Evolutionary conservation across 768 basidiomycete species (phyloP).

Genomic region (Auricularia sp.): DNA sequence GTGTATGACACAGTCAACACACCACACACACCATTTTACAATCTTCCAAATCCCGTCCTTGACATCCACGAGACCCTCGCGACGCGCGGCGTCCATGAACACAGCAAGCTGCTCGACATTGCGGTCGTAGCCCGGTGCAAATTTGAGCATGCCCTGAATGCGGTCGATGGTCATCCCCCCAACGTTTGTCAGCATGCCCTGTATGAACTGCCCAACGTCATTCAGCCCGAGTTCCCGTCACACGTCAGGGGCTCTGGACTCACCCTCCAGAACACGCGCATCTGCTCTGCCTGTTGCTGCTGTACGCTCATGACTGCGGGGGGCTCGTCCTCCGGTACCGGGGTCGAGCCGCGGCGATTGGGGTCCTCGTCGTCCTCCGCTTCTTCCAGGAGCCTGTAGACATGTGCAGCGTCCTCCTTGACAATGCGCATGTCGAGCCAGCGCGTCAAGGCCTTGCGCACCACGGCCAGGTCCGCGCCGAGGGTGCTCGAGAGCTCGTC

Average conservation of each 20-base stretch:
- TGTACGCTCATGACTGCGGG: conserved; percentile 46
- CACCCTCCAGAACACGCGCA: conserved; percentile 85
- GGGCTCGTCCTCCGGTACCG: conserved; percentile 34
- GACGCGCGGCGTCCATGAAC: conserved; percentile 73
- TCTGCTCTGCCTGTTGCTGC: conserved; percentile 75
- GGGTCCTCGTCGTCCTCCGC: conserved; percentile 30
- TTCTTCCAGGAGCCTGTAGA: conserved; percentile 56
- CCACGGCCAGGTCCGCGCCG: conserved; percentile 50
- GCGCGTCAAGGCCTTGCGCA: conserved; percentile 64
- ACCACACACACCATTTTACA: not conserved
- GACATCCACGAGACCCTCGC: conserved; percentile 63
- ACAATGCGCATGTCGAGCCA: conserved; percentile 81
- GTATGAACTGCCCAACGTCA: conserved; percentile 54
- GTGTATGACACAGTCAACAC: not conserved
- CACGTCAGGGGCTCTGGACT: conserved; percentile 9
- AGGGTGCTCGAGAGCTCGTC: conserved; percentile 57
- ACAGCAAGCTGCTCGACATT: conserved; percentile 64
- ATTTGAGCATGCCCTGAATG: conserved; percentile 83
- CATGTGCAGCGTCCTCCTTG: conserved; percentile 50
- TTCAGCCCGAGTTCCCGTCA: conserved; percentile 5
- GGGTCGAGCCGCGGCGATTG: conserved; percentile 6
- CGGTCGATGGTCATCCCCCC: conserved; percentile 63
- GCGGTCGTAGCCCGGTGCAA: conserved; percentile 74
- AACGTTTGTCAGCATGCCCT: conserved; percentile 86
- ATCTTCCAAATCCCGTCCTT: conserved; percentile 66